phyloP scores from a whole-genome alignment of 2,329 filamentous ascomycete genomes.

The Chaetomiaceae sp. region DNA sequence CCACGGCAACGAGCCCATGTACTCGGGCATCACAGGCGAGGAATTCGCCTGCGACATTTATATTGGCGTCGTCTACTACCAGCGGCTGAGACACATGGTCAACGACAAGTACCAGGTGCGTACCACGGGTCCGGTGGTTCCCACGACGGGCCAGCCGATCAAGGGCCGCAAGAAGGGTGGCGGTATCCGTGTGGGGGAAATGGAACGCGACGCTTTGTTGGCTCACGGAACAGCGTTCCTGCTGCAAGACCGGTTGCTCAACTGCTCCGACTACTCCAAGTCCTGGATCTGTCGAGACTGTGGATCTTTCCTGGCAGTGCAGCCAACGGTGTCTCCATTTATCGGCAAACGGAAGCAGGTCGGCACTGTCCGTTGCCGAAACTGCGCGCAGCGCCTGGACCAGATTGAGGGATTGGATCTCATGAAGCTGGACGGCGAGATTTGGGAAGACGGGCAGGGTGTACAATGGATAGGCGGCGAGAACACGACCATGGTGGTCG shows the following conservation, averaged over 20 bases:
- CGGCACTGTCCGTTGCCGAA: constrained; percentile 70
- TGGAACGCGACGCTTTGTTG: constrained; percentile 93
- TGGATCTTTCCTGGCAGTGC: constrained; percentile 84
- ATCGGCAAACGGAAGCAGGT: constrained; percentile 61
- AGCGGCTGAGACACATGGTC: constrained; percentile 97
- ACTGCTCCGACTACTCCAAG: constrained; percentile 90
- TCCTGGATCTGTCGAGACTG: constrained; percentile 87
- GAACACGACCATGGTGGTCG: constrained; percentile 84
- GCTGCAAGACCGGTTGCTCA: constrained; percentile 90
- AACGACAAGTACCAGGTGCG: constrained; percentile 99
- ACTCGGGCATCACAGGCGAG: constrained; percentile 92
- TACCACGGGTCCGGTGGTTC: constrained; percentile 88
- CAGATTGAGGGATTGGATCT: constrained; percentile 54
- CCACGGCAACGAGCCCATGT: constrained; percentile 98
- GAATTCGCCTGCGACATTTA: constrained; percentile 95
- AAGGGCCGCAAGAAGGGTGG: constrained; percentile 94
- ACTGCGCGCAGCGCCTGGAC: constrained; percentile 63
- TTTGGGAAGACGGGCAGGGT: constrained; percentile 91
- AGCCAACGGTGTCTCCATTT: constrained; percentile 68
- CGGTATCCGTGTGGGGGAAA: constrained; percentile 98
- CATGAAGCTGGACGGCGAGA: constrained; percentile 60
- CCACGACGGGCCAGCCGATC: constrained; percentile 90
- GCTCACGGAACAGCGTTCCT: constrained; percentile 94
- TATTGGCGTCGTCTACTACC: constrained; percentile 96
- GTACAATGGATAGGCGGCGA: constrained; percentile 82